Evolutionary conservation across 2,329 filamentous ascomycete species (phyloP), one percentile per base, ranked within the genome.

Genomic region (Monilinia aucupariae): DNA sequence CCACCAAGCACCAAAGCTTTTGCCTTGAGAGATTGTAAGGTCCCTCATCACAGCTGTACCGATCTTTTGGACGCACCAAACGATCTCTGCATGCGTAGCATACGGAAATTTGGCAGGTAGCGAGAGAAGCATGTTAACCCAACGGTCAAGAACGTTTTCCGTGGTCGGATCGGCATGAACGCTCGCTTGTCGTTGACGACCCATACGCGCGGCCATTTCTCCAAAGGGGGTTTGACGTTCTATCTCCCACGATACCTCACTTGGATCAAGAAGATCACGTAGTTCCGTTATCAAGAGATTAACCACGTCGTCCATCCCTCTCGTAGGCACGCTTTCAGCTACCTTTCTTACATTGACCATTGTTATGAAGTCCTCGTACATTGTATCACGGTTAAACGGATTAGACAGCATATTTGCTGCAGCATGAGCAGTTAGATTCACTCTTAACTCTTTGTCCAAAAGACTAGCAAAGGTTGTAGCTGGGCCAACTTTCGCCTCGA

Each of bases 361-460:
- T 2, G 80, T 85, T 48, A 91, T 86, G 87, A 92, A 96, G 72
- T 99, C 94, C 58, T 88, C 80, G 79, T 94, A 97, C 94, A 99
- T 97, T 72, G 94, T 89, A 68, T 94, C 91, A 61, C 94, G 86
- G 73, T 96, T 96, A 52, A 91, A 89, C 22, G 91, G 87, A 71
- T 93, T 91, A 9, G 91, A 91, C 15, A 99, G 81, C 83, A 96
- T 92, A 67, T 94, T 96, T 27, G 92, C 93, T 1, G 93, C 92
- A 1, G 94, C 92, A 73, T 97, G 93, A 2, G 94, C 94, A 25
- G 93, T 91, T 64, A 94, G 83, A 72, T 99, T 99, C 65, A 97
- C 94, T 64, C 92, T 85, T 43, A 97, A 82, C 71, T 94, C 88
- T 56, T 94, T 89, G 72, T 93, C 90, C 22, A 99, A 78, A 1